Base-by-base conservation (phyloP, 2,329 filamentous ascomycete genomes). In the Ophiosphaerella korrae region DNA sequence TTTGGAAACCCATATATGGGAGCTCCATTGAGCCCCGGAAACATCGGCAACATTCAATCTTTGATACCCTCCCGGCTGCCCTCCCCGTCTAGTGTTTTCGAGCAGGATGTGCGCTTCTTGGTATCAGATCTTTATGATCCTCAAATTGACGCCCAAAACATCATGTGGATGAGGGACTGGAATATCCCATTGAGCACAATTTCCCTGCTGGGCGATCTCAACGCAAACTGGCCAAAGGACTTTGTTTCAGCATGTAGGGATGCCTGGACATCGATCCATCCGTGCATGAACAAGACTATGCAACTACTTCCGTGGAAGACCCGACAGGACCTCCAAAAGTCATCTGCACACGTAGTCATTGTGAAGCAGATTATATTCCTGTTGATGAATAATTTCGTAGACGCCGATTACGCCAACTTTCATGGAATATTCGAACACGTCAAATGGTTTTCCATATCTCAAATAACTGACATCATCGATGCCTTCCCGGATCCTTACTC, bases 351-450 rank as follows among this genome's bases (percentile, higher is more conserved):
- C 21, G 36, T 42, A 2, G 33, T 55, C n/a, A 31, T 55, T 14
- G 13, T 55, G 18, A 48, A 37, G 23, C 52, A 51, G 11, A 51
- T 51, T 16, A 36, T 55, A 7, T 55, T 48, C 14, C 37, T 55
- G 2, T 36, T 51, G 5, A 45, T 55, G 35, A 55, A 55, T 23
- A 51, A 55, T 35, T 55, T 51, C 9, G 41, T 40, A 1, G 40
- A 39, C 5, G 42, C 43, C 5, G 41, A 55, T 21, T 39, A 50
- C 3, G 40, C 43, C 1, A 35, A 18, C 4, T 51, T 51, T 16
- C 48, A 55, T 11, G 34, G 8, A 8, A 21, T 55, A n/a, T 51
- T 55, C 35, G 42, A 51, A 41, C 48, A 55, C n/a, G 38, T 55
- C 16, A 41, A 32, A 9, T 24, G 29, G 5, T 51, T 51, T 31